A percentile compares a stretch with the other conserved stretches of the same genome.
These are phyloP conservation scores for Iris pallida DNA, from an alignment of 116 monocot species.

Conservation along the genomic window DNA sequence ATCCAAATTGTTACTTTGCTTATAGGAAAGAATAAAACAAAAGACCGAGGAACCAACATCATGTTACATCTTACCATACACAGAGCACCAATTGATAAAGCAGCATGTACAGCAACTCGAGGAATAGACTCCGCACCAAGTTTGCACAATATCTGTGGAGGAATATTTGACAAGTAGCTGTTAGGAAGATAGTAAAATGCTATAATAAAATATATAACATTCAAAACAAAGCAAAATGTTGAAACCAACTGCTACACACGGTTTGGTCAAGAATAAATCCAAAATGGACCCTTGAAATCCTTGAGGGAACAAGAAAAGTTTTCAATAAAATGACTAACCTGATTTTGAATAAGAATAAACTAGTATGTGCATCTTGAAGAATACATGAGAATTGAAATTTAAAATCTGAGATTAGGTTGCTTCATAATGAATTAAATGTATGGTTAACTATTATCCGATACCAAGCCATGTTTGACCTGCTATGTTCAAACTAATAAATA, in stretches of 20 bases:
- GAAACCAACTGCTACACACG: background rate
- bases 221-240: background rate
- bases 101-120: slow-evolving; percentile 59
- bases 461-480: too few relatives aligned
- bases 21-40: background rate
- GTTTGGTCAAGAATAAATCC: background rate
- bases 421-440: too few relatives aligned
- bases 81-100: slow-evolving; percentile 83
- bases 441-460: too few relatives aligned
- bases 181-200: background rate
- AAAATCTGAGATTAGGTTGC: too few relatives aligned
- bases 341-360: too few relatives aligned
- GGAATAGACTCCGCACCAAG: slow-evolving; percentile 57
- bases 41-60: background rate
- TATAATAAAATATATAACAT: background rate
- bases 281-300: slow-evolving; percentile 1
- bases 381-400: too few relatives aligned
- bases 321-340: too few relatives aligned
- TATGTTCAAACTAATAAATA: too few relatives aligned
- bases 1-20: too few relatives aligned
- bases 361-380: too few relatives aligned
- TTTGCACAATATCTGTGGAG: slow-evolving; percentile 54
- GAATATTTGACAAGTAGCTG: slow-evolving; percentile 1
- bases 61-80: slow-evolving; percentile 55
- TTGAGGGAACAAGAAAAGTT: too few relatives aligned